Base-by-base conservation (phyloP, 352 stramenopile genomes). In the Phytophthora tubulina region DNA sequence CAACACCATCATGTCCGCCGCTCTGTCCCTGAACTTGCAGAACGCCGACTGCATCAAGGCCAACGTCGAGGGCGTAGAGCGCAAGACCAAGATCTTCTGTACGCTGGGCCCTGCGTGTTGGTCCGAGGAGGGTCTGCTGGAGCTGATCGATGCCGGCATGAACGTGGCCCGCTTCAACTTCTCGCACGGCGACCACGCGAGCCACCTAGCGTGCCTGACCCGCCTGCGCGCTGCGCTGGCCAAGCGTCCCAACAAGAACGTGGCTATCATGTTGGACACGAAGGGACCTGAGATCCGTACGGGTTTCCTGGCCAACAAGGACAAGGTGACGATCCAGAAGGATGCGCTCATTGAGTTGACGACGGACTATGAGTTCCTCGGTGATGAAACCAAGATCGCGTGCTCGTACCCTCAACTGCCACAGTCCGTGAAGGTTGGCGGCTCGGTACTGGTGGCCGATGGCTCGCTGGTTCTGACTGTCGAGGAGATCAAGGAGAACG, bases 91-190 rank as follows among this genome's bases (percentile, higher is more conserved):
- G 83, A 96, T 98, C 72, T 81, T 98, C 56, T 97, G 90, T 63
- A 97, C 93, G 27, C 78, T 98, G 31, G 93, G 93, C 38, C 93
- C 93, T 21, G 75, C 91, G 27, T 97, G 88, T 65, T 99, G 97
- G 96, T 92, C 91, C 27, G 94, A 99, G 38, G 91, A 97, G 32
- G 95, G 78, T 48, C 85, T 99, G 96, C 31, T 96, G 89, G 68
- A 95, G 53, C 79, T 94, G 41, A 89, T 94, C 57, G 86, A 94
- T 73, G 83, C 81, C 56, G 97, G 98, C 69, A 99, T 99, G 95
- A 98, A 96, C 69, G 89, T 99, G 14, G 98, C 98, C 76, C 90
- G 98, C 49, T 88, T 99, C 63, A 99, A 99, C 82, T 99, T 99
- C 80, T 99, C 95, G 45, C 98, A 99, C 82, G 98, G 97, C 45